Evolutionary conservation across 176 grass and related monocot genomes (phyloP).

Genomic region (Secale cereale): DNA sequence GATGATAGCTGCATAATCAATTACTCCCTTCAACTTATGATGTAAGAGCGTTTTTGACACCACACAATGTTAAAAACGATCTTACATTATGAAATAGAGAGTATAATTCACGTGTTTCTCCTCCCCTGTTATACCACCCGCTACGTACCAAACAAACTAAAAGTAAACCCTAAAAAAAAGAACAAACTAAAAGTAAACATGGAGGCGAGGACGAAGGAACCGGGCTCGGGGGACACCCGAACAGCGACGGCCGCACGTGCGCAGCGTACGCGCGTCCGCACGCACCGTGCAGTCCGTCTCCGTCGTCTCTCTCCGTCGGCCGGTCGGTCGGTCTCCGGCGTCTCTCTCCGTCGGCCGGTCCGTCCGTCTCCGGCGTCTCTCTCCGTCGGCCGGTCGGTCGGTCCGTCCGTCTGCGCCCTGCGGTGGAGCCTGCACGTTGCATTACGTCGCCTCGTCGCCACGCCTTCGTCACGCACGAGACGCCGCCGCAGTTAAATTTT

Average conservation of each 20-base stretch:
- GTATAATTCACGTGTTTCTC: too few species aligned
- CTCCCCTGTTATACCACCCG: too few species aligned
- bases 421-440: too few species aligned
- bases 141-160: too few species aligned
- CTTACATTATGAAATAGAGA: too few species aligned
- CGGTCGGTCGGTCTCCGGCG: neutral
- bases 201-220: neutral
- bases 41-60: too few species aligned
- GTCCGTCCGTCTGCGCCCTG: neutral
- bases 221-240: neutral
- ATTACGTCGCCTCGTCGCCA: neutral
- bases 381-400: neutral
- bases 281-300: neutral
- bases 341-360: neutral
- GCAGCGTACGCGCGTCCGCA: too few species aligned
- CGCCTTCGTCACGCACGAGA: neutral
- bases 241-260: neutral
- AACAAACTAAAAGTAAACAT: too few species aligned
- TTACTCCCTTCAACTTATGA: too few species aligned
- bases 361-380: neutral
- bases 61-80: too few species aligned
- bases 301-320: neutral
- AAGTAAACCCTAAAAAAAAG: too few species aligned
- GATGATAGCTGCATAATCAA: too few species aligned
- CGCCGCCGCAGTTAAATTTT: neutral